Evolutionary conservation across 2,329 filamentous ascomycete genomes (phyloP).

Genomic region (Phaeomoniella chlamydospora): DNA sequence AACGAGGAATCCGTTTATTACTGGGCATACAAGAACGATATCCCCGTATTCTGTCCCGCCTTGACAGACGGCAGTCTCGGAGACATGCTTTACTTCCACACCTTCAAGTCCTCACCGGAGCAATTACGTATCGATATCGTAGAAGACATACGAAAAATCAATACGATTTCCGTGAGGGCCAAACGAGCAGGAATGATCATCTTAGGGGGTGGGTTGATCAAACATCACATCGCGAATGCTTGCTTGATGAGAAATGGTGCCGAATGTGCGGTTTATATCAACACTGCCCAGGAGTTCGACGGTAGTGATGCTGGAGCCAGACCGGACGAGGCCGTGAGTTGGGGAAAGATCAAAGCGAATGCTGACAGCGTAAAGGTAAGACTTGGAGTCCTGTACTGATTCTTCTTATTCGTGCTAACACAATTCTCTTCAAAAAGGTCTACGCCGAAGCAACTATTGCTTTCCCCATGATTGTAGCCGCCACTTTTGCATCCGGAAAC

Average conservation of each 20-base stretch:
- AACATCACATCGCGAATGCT: constrained; percentile 97
- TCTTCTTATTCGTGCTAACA: neutral
- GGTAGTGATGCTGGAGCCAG: constrained; percentile 90
- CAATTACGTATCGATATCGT: constrained; percentile 83
- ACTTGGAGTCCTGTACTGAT: constrained; percentile 2
- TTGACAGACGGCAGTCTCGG: constrained; percentile 89
- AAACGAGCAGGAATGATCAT: constrained; percentile 91
- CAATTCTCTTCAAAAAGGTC: constrained; percentile 21
- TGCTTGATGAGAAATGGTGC: constrained; percentile 96
- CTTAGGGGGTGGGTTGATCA: constrained; percentile 84
- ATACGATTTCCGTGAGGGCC: constrained; percentile 77
- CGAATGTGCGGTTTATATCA: constrained; percentile 93
- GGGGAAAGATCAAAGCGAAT: constrained; percentile 91
- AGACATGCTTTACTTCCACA: constrained; percentile 98
- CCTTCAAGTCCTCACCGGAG: constrained; percentile 71
- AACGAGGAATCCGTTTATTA: constrained; percentile 86
- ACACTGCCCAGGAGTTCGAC: constrained; percentile 94
- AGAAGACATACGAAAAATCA: constrained; percentile 83
- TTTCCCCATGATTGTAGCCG: constrained; percentile 53
- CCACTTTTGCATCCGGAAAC: constrained; percentile 44
- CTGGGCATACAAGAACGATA: constrained; percentile 95
- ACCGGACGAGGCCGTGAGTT: constrained; percentile 92
- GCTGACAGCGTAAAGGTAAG: constrained; percentile 79
- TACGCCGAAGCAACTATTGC: constrained; percentile 54
- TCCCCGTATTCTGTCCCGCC: constrained; percentile 92